Base-by-base conservation (phyloP, 2,329 filamentous ascomycete genomes). In the Colletotrichum endophyticum region DNA sequence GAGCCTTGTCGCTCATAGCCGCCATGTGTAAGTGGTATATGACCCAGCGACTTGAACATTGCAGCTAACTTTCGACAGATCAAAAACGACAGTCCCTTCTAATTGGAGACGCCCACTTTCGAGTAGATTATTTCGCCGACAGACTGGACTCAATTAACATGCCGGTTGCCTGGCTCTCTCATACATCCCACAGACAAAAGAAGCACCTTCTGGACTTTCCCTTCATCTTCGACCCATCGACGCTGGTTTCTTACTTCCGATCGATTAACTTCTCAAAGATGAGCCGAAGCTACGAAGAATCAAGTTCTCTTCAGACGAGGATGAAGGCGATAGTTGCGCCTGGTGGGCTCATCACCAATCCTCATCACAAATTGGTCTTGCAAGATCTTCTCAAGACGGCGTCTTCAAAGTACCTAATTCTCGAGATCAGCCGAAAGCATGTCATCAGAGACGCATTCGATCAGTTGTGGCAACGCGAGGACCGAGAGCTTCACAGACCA, bases 191-290 rank as follows among this genome's bases (percentile, higher is more conserved):
- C 36, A 91, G 89, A 75, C 92, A 92, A 79, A 91, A 87, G 32
- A 86, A 93, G 27, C 96, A 98, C 83, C 86, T 99, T 1, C 87
- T 99, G 5, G 93, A 96, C 75, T 95, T 94, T 78, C 92, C 95
- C 0, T 98, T 94, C 81, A 88, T 99, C 0, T 98, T 98, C 80
- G 92, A 90, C 25, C 90, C 93, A 0, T 89, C 93, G 0, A 92
- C 92, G 2, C 86, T 98, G 4, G 93, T 98, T 4, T 92, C 92
- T 0, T 98, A 96, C 82, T 98, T 99, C 83, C 93, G 96, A 22
- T 92, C 95, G 6, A 93, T 98, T 81, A 98, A 98, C 82, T 95
- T 97, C 80, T 92, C 95, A 0, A 91, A 91, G 19, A 99, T 99
- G 96, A 95, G 93, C 79, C 91, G 93, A 74, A 91, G 94, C 19